phyloP scores from a whole-genome alignment of 2,329 filamentous ascomycete species.

The Epichloe festucae region DNA sequence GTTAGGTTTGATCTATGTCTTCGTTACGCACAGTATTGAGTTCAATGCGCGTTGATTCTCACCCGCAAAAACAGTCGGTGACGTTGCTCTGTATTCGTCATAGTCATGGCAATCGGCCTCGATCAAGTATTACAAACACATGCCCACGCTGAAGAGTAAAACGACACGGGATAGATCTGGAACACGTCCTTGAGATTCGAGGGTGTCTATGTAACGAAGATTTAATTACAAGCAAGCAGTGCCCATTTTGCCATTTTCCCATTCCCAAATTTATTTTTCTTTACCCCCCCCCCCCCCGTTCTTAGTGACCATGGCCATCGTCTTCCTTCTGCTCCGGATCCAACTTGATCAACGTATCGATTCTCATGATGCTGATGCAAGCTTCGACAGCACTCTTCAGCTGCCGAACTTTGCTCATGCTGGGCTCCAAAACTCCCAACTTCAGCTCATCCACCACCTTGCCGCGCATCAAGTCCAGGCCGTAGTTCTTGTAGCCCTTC shows the following conservation, averaged over 20 bases:
- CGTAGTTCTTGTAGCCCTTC: slow-evolving; percentile 98
- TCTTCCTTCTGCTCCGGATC: slow-evolving; percentile 75
- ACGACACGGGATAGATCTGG: not conserved
- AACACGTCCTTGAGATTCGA: not conserved
- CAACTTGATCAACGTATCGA: slow-evolving; percentile 96
- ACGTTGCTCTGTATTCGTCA: not conserved
- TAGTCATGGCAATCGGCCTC: not conserved
- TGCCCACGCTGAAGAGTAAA: no score
- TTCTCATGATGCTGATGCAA: slow-evolving; percentile 97
- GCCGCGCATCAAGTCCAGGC: slow-evolving; percentile 76
- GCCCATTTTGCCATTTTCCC: not conserved
- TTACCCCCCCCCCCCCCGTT: no score
- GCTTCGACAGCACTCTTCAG: slow-evolving; percentile 97
- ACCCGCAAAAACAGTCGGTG: no score
- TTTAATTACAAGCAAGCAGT: slow-evolving; percentile 1
- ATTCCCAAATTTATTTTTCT: not conserved
- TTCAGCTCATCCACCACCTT: slow-evolving; percentile 90
- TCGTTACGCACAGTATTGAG: not conserved
- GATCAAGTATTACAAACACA: not conserved
- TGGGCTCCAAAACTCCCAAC: slow-evolving; percentile 88
- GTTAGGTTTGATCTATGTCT: not conserved
- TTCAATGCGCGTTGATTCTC: no score
- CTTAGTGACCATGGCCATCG: slow-evolving; percentile 72
- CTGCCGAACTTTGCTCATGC: slow-evolving; percentile 96
- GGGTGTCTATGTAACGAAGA: not conserved